Conservation (phyloP, 768 basidiomycete species). For the Termitomyces sp. region DNA sequence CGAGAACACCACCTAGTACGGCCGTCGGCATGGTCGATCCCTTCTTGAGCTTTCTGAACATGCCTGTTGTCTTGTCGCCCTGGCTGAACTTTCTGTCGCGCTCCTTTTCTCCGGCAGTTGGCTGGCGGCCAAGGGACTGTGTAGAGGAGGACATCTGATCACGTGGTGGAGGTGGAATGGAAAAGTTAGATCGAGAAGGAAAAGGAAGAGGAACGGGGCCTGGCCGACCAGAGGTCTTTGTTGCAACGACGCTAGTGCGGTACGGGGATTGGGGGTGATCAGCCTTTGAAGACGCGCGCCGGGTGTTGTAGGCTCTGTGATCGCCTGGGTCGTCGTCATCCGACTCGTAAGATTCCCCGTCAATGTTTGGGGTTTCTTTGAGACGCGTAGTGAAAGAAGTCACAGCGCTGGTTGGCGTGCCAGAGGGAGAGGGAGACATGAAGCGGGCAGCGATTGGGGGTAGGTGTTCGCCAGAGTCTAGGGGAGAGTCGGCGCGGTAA, state of each 20-base stretch:
- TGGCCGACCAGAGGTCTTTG: constrained; percentile 32
- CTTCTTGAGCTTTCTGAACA: constrained; percentile 67
- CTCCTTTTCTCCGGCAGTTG: constrained; percentile 40
- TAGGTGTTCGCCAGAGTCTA: constrained; percentile 67
- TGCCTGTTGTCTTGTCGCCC: constrained; percentile 35
- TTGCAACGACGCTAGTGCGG: constrained; percentile 40
- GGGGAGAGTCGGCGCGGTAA: constrained; percentile 61
- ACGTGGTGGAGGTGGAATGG: constrained; percentile 63
- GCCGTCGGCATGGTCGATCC: constrained; percentile 47
- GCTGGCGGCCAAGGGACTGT: constrained; percentile 71
- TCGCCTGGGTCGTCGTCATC: constrained; percentile 61
- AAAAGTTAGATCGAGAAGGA: constrained; percentile 75
- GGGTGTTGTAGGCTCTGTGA: constrained; percentile 30
- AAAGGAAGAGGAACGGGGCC: constrained; percentile 57
- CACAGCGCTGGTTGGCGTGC: constrained; percentile 19
- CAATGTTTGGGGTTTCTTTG: constrained; percentile 60
- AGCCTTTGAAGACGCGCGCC: constrained; percentile 38
- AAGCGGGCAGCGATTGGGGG: constrained; percentile 90
- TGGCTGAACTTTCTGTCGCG: constrained; percentile 47
- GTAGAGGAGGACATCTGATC: constrained; percentile 55
- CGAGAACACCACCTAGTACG: constrained; percentile 47
- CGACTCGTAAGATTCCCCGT: constrained; percentile 62
- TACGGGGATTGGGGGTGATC: constrained; percentile 78
- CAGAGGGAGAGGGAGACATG: constrained; percentile 65
- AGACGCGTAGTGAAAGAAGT: constrained; percentile 33